phyloP scores from a whole-genome alignment of 345 rosid species.

The Rhodamnia rubescens region DNA sequence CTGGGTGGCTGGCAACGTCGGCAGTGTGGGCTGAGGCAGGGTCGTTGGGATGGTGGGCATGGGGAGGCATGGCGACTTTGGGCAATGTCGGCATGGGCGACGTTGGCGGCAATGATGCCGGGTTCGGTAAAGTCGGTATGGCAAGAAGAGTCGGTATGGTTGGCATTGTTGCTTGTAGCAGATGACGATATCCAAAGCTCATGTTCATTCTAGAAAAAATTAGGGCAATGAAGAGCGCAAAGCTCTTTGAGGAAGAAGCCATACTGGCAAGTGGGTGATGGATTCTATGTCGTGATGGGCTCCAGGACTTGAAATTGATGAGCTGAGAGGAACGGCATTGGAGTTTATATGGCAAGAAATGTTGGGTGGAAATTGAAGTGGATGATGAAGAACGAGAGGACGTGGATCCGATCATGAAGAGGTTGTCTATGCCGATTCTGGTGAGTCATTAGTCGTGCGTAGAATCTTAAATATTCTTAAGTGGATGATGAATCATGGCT shows the following conservation, averaged over 20 bases:
- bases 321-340: neutral
- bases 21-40: slow-evolving; percentile 2
- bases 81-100: neutral
- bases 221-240: neutral
- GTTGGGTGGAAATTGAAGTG: neutral
- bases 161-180: neutral
- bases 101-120: neutral
- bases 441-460: too few relatives aligned
- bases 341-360: neutral
- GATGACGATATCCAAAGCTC: slow-evolving; percentile 5
- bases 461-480: too few relatives aligned
- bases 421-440: too few relatives aligned
- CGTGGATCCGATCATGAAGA: too few relatives aligned
- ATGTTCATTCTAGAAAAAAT: neutral
- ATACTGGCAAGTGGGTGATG: neutral
- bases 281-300: neutral
- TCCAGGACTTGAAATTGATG: neutral
- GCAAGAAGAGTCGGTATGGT: neutral
- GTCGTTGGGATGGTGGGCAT: slow-evolving; percentile 1
- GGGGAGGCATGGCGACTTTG: neutral
- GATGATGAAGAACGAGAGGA: too few relatives aligned
- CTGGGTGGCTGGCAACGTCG: neutral
- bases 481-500: too few relatives aligned
- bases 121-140: neutral
- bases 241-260: neutral